A percentile compares a stretch with the other conserved stretches of the same genome.
These are phyloP conservation scores for Ettlia oleoabundans DNA, from an alignment of 139 green algal genomes.

Conservation along the genomic window DNA sequence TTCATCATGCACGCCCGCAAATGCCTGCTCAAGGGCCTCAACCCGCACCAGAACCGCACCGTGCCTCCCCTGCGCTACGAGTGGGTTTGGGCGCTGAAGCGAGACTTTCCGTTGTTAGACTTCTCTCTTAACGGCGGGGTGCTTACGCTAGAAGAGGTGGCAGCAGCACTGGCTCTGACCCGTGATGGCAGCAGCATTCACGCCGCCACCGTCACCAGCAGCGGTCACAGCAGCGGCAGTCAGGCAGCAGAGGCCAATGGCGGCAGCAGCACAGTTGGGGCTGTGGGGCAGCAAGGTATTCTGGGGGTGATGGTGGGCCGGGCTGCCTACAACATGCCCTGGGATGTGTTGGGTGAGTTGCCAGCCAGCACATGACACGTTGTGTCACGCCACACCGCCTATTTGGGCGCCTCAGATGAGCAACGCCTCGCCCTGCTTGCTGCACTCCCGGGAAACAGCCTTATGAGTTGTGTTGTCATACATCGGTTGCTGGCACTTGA, in stretches of 20 bases:
- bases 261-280: neutral
- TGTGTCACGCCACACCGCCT: neutral
- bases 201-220: neutral
- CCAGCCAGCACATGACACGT: neutral
- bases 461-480: neutral
- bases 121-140: constrained; percentile 82
- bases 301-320: constrained; percentile 94
- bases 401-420: neutral
- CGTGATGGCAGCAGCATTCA: constrained; percentile 46
- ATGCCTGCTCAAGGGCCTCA: constrained; percentile 91
- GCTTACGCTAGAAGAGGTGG: constrained; percentile 38
- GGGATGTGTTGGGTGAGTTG: constrained; percentile 69
- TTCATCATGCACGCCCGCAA: constrained; percentile 97
- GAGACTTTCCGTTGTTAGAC: constrained; percentile 90
- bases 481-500: neutral
- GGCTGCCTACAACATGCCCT: constrained; percentile 86
- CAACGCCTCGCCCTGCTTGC: too few relatives aligned
- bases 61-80: constrained; percentile 85
- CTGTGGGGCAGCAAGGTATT: constrained; percentile 34
- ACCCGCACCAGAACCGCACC: constrained; percentile 90
- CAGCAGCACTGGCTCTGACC: constrained; percentile 58
- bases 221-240: neutral
- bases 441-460: neutral
- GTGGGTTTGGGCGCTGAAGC: constrained; percentile 86
- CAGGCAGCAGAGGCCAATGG: neutral